Percentiles rank a stretch among this genome's conserved stretches.
Conservation (phyloP, 352 stramenopile species). For the Lagenidium sp. region DNA sequence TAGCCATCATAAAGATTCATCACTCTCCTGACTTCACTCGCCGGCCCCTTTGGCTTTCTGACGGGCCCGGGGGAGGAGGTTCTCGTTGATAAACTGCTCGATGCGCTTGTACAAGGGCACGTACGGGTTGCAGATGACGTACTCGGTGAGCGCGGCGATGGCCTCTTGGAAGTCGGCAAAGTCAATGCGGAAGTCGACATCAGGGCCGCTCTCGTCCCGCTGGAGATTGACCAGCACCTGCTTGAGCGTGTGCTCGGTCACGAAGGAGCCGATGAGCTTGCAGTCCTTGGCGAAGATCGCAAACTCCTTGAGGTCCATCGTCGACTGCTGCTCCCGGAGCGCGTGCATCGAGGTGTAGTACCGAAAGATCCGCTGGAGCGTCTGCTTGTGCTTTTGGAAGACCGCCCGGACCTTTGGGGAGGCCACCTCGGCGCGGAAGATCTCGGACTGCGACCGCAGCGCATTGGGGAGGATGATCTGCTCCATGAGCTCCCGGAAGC, state of each 20-base stretch:
- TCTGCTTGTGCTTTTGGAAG: constrained; percentile 60
- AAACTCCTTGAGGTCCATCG: constrained; percentile 53
- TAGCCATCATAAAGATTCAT: too few species aligned
- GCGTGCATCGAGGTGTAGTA: constrained; percentile 78
- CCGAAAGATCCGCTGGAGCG: constrained; percentile 64
- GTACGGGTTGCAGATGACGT: constrained; percentile 77
- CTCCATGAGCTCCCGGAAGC: constrained; percentile 63
- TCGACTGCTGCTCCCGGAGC: constrained; percentile 65
- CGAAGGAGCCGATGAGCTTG: constrained; percentile 64
- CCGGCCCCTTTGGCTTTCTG: constrained; percentile 43
- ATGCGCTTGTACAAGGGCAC: constrained; percentile 66
- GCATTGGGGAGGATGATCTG: constrained; percentile 55
- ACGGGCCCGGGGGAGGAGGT: constrained; percentile 57
- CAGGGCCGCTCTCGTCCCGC: constrained; percentile 28
- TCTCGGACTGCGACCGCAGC: constrained; percentile 55
- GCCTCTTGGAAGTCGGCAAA: constrained; percentile 67
- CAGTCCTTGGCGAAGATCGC: constrained; percentile 58
- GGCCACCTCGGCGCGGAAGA: constrained; percentile 66
- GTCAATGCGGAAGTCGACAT: constrained; percentile 40
- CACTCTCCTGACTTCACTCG: too few species aligned
- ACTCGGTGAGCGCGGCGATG: constrained; percentile 61
- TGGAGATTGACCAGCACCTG: constrained; percentile 72
- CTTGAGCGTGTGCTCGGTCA: constrained; percentile 73
- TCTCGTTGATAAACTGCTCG: constrained; percentile 69
- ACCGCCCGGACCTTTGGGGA: constrained; percentile 59